Conservation (phyloP, 805 yeast genomes). For the Kuraishia borneana region DNA sequence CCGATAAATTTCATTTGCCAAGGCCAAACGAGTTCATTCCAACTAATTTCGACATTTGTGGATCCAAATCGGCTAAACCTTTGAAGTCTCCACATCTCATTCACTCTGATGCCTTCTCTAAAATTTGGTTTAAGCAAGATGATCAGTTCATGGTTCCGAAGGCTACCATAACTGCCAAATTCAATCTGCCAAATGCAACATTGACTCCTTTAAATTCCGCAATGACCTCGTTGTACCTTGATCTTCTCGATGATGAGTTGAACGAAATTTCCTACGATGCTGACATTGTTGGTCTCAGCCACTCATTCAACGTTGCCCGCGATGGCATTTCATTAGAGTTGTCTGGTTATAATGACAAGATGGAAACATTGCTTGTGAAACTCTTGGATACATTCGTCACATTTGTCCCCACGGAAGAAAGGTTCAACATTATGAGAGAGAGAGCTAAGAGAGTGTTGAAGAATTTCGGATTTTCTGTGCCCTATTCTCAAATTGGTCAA, state of each 20-base stretch:
- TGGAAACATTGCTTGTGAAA: conserved; percentile 48
- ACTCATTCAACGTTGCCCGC: conserved; percentile 43
- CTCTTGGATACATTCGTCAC: conserved; percentile 41
- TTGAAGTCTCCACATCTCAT: conserved; percentile 53
- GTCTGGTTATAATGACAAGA: conserved; percentile 78
- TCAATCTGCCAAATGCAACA: conserved; percentile 55
- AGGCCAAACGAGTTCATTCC: conserved; percentile 74
- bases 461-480: conserved; percentile 63
- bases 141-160: conserved; percentile 85
- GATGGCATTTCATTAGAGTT: conserved; percentile 64
- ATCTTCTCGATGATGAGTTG: conserved; percentile 64
- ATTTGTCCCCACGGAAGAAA: conserved; percentile 38
- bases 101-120: conserved; percentile 34
- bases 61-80: conserved; percentile 23
- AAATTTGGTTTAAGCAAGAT: conserved; percentile 84
- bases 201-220: conserved; percentile 49
- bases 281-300: conserved; percentile 62
- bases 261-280: conserved; percentile 79
- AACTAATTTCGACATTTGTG: conserved; percentile 52
- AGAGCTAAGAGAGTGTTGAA: conserved; percentile 48
- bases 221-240: conserved; percentile 51
- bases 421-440: conserved; percentile 61
- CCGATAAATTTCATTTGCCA: conserved; percentile 44
- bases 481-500: conserved; percentile 67
- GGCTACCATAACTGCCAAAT: conserved; percentile 53